A percentile compares a stretch with the other conserved stretches of the same genome.
Evolutionary conservation across 1,284 basidiomycete genomes (phyloP).

Genomic region (Naganishia cerealis): DNA sequence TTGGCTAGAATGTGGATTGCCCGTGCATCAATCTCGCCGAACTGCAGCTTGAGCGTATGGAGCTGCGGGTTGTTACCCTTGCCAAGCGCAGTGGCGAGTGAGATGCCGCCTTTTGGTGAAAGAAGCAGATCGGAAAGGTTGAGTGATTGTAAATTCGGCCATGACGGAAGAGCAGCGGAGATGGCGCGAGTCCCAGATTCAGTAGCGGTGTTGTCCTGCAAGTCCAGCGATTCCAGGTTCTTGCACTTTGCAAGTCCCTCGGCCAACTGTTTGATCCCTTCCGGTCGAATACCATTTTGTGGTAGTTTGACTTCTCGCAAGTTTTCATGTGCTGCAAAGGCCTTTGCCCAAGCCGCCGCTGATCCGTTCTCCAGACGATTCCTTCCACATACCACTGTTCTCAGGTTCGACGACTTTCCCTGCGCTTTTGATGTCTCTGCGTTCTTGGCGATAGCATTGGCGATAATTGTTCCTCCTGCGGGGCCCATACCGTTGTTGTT

Average conservation of each 20-base stretch:
- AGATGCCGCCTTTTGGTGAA: slow-evolving; percentile 63
- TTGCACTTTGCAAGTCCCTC: slow-evolving; percentile 70
- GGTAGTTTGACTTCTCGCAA: slow-evolving; percentile 86
- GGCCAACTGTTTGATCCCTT: slow-evolving; percentile 81
- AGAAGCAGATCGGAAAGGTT: slow-evolving; percentile 92
- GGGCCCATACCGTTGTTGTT: slow-evolving; percentile 99
- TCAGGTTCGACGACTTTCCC: slow-evolving; percentile 65
- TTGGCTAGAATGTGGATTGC: slow-evolving; percentile 69
- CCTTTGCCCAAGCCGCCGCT: slow-evolving; percentile 78
- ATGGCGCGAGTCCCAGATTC: slow-evolving; percentile 71
- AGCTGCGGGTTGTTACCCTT: slow-evolving; percentile 71
- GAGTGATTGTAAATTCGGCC: slow-evolving; percentile 71
- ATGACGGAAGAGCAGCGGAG: slow-evolving; percentile 68
- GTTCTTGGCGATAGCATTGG: slow-evolving; percentile 76
- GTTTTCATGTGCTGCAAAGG: slow-evolving; percentile 79
- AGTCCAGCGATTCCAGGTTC: slow-evolving; percentile 74
- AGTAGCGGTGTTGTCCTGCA: slow-evolving; percentile 95
- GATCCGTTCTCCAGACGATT: slow-evolving; percentile 92
- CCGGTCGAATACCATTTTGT: slow-evolving; percentile 95
- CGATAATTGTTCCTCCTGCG: slow-evolving; percentile 80
- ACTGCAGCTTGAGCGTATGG: slow-evolving; percentile 76
- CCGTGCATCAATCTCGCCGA: slow-evolving; percentile 78
- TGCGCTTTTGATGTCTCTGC: slow-evolving; percentile 68
- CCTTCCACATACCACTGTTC: slow-evolving; percentile 84
- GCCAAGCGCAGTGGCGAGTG: slow-evolving; percentile 63